These are phyloP conservation scores for Salix dunnii DNA, from an alignment of 345 rosid species.

Conservation along the genomic window DNA sequence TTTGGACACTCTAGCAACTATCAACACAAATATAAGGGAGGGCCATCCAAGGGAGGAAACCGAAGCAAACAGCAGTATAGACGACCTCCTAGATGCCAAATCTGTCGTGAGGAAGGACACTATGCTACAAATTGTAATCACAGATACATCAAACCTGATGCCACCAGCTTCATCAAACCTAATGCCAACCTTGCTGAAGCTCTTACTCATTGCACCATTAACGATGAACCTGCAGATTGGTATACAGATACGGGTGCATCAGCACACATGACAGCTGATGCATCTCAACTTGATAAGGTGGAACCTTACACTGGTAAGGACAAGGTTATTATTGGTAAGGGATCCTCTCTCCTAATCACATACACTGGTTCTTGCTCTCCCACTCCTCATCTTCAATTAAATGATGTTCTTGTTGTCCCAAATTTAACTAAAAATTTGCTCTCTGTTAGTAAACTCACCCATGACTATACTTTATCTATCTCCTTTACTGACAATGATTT, in stretches of 20 bases:
- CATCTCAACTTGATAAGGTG: not conserved
- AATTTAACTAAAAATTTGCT: conserved; percentile 8
- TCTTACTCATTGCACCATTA: too few relatives aligned
- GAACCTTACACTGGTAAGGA: conserved; percentile 8
- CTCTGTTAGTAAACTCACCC: conserved; percentile 6
- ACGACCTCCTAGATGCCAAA: not conserved
- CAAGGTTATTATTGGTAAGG: conserved; percentile 12
- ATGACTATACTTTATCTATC: not conserved
- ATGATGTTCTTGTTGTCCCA: conserved; percentile 13
- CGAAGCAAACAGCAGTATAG: not conserved
- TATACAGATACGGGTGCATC: not conserved
- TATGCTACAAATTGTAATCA: not conserved
- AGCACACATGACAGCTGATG: not conserved
- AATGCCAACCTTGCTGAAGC: not conserved
- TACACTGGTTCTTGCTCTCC: not conserved
- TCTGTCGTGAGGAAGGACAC: conserved; percentile 4
- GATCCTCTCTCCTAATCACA: conserved; percentile 6
- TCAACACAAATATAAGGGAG: not conserved
- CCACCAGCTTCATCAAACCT: too few relatives aligned
- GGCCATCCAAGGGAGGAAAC: too few relatives aligned
- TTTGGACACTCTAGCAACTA: too few relatives aligned
- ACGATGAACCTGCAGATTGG: not conserved
- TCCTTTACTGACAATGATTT: not conserved
- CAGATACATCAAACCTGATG: too few relatives aligned
- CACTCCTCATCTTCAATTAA: not conserved